Evolutionary conservation across 2,329 filamentous ascomycete species (phyloP).

Genomic region (Diaporthe destruens): DNA sequence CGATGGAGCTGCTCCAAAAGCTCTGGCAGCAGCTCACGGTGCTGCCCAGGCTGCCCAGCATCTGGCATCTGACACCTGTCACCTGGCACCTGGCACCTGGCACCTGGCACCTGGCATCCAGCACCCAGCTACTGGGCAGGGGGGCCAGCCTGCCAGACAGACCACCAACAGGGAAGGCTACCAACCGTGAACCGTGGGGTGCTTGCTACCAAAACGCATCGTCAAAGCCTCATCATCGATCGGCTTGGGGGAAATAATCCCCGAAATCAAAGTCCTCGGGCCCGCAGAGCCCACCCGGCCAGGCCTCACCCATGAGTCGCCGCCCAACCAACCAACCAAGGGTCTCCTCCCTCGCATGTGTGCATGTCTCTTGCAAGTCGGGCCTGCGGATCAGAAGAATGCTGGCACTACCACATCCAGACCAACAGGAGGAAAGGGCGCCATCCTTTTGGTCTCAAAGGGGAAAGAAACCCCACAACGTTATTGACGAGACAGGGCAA

Average conservation of each 20-base stretch:
- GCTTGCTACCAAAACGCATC: not conserved
- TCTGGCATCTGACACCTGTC: too few species aligned
- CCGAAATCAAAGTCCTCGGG: slow-evolving; percentile 22
- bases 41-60: not conserved
- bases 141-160: not conserved
- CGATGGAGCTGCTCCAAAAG: not conserved
- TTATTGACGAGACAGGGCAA: not conserved
- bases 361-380: not conserved
- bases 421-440: slow-evolving; percentile 11
- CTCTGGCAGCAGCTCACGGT: slow-evolving; percentile 14
- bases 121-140: not conserved
- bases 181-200: not conserved
- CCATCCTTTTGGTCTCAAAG: slow-evolving; percentile 1
- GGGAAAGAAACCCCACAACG: slow-evolving; percentile 16
- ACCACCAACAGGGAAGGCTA: too few species aligned
- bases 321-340: not conserved
- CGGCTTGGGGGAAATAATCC: slow-evolving; percentile 21
- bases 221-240: slow-evolving; percentile 30
- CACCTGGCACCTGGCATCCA: too few species aligned
- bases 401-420: not conserved
- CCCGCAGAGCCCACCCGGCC: not conserved
- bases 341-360: slow-evolving; percentile 21
- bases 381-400: not conserved
- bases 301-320: slow-evolving; percentile 26
- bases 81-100: too few species aligned